Percentiles rank a stretch among this genome's conserved stretches.
These are phyloP conservation scores for Kwoniella shandongensis DNA, from an alignment of 768 basidiomycete species.

Conservation along the genomic window DNA sequence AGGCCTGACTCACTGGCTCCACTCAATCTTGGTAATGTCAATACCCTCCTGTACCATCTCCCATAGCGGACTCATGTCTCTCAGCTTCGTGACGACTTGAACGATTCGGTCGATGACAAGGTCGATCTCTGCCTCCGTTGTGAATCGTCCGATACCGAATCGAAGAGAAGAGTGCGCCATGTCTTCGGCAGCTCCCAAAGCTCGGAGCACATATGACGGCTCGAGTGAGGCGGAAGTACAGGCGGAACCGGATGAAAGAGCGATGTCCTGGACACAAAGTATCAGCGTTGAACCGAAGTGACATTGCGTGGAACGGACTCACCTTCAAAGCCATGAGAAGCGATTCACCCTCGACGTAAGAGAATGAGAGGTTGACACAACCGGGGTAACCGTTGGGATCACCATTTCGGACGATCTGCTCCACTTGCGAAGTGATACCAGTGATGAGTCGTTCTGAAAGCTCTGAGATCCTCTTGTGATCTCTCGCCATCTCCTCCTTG, in stretches of 20 bases:
- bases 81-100: constrained; percentile 75
- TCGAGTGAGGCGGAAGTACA: constrained; percentile 98
- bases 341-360: constrained; percentile 96
- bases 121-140: constrained; percentile 94
- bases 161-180: constrained; percentile 98
- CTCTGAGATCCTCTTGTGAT: constrained; percentile 69
- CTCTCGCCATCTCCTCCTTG: constrained; percentile 85
- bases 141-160: constrained; percentile 97
- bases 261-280: constrained; percentile 69
- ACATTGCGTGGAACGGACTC: constrained; percentile 20
- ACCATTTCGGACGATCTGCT: constrained; percentile 91
- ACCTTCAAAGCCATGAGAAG: constrained; percentile 97
- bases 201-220: constrained; percentile 95
- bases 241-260: constrained; percentile 94
- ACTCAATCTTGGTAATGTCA: constrained; percentile 90
- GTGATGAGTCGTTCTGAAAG: constrained; percentile 78
- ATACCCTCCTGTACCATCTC: constrained; percentile 99
- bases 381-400: constrained; percentile 89
- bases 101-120: constrained; percentile 87
- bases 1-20: constrained; percentile 57
- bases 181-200: constrained; percentile 95
- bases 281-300: neutral
- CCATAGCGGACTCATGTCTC: constrained; percentile 98
- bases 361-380: constrained; percentile 91
- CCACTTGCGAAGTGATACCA: constrained; percentile 77